Evolutionary conservation across 2,329 filamentous ascomycete species (phyloP).

Genomic region (Aspergillus piperis): DNA sequence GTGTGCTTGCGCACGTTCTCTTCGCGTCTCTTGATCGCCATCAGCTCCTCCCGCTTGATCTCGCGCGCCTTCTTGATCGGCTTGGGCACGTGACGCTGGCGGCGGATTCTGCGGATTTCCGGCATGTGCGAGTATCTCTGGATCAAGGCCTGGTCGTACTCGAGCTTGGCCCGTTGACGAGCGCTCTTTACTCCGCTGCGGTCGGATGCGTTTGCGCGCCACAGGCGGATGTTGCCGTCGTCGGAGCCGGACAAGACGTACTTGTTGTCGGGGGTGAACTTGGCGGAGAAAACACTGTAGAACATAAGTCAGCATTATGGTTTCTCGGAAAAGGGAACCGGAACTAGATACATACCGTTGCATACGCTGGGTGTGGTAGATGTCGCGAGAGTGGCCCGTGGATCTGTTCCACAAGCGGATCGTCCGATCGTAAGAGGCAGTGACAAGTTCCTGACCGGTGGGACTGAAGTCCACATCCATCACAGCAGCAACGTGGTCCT

Average conservation of each 20-base stretch:
- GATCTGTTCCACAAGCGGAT: slow-evolving; percentile 81
- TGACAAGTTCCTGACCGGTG: slow-evolving; percentile 90
- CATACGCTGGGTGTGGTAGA: slow-evolving; percentile 98
- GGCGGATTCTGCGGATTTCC: slow-evolving; percentile 84
- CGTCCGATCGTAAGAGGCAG: slow-evolving; percentile 84
- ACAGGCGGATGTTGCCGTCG: slow-evolving; percentile 87
- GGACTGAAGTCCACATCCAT: slow-evolving; percentile 97
- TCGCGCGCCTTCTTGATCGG: slow-evolving; percentile 93
- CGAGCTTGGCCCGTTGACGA: slow-evolving; percentile 80
- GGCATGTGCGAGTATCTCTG: slow-evolving; percentile 93
- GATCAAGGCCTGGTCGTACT: slow-evolving; percentile 85
- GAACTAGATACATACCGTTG: slow-evolving; percentile 56
- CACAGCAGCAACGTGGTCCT: slow-evolving; percentile 86
- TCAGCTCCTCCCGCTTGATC: slow-evolving; percentile 89
- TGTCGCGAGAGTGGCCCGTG: slow-evolving; percentile 81
- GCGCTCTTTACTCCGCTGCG: slow-evolving; percentile 83
- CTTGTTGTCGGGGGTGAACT: slow-evolving; percentile 84
- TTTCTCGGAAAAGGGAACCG: not conserved
- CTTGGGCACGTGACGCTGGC: slow-evolving; percentile 89
- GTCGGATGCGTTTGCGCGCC: slow-evolving; percentile 82
- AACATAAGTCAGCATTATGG: slow-evolving; percentile 18
- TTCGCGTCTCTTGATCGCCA: slow-evolving; percentile 82
- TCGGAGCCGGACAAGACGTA: slow-evolving; percentile 90
- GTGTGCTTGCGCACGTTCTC: slow-evolving; percentile 94
- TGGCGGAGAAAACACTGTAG: slow-evolving; percentile 72